Base-by-base conservation (phyloP, 306 rosid genomes). In the Castanopsis chinensis region DNA sequence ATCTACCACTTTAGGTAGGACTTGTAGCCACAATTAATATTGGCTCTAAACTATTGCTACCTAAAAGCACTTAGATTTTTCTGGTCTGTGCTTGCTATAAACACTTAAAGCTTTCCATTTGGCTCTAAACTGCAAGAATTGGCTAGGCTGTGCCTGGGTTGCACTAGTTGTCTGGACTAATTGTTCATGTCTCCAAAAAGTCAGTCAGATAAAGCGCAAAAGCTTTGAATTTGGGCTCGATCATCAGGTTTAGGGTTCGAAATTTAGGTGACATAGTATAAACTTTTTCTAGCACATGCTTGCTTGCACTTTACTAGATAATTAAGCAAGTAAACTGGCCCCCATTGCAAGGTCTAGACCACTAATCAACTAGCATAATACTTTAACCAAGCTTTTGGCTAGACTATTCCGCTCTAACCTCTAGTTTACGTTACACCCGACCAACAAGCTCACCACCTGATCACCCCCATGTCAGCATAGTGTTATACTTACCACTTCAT, bases 201-300 rank as follows among this genome's bases (percentile, higher is more conserved):
- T 49, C 17, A 49, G 17, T 12, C 17, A 49, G 53, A 49, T 49
- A 49, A 49, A 49, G 17, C 17, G 17, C 53, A 49, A 49, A 49
- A 49, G 17, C 53, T 49, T 49, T 49, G 14, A 49, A 49, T 12
- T 49, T 11, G 53, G 61, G 21, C 21, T n/a, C 13, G 4, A 58
- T 20, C 64, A 67, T 18, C 52, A 33, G 33, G 52, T 67, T 52
- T 17, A 18, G 72, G 6, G 14, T 67, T 33, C 33, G 52, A n/a
- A 67, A 32, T 33, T 67, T 35, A 52, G 57, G 88, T 60, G 65
- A 69, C 72, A 72, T 75, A 71, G 75, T 76, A 81, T 60, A 12
- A 7, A 51, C 35, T 80, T 55, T 18, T 43, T 12, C 37, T 23
- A 61, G 70, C 87, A 83, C 89, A 83, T 83, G 89, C 74, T 61